Base-by-base conservation (phyloP, 176 grass and related monocot genomes). In the Musa troglodytarum region DNA sequence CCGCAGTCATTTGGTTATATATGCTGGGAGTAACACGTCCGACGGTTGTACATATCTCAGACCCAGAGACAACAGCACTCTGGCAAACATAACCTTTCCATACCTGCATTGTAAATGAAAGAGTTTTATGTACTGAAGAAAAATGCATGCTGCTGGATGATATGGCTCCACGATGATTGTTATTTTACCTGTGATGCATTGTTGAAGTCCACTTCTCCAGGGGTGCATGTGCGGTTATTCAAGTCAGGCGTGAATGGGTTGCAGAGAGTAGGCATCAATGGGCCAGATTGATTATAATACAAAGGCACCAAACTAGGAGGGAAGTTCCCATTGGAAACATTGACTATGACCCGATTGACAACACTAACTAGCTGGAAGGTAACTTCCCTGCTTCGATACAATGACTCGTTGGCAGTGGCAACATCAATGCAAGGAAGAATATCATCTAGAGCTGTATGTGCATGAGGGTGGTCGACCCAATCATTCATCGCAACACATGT, bases 261-360 rank as follows among this genome's bases (percentile, higher is more conserved):
- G 84, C 95, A 99, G 22, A 99, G 88, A 16, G 28, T 1, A 0
- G 90, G 90, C 86, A 99, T 92, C 19, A 82, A 77, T 0, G 88
- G 95, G 0, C 95, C 95, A 8, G 95, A 99, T 65, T 99, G 95
- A 72, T 99, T 99, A 76, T 84, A 94, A 70, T 93, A 94, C n/a
- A 99, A 71, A 53, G 34, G 34, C 34, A 63, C 24, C 21, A 87
- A 20, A 0, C 22, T 52, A 9, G 88, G 82, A 20, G 90, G 90
- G 83, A 89, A 86, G 76, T 99, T 77, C 8, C 65, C n/a, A 75
- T 99, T 99, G 17, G 90, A 89, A 78, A 99, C 87, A 76, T 99
- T 99, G 78, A 69, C 71, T 67, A 99, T 85, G 69, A 99, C 95
- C 76, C 86, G 84, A 84, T 99, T 99, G 3, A 99, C 90, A 1